These are phyloP conservation scores for Aspergillus unguis DNA, from an alignment of 2,329 filamentous ascomycete species.

Conservation along the genomic window DNA sequence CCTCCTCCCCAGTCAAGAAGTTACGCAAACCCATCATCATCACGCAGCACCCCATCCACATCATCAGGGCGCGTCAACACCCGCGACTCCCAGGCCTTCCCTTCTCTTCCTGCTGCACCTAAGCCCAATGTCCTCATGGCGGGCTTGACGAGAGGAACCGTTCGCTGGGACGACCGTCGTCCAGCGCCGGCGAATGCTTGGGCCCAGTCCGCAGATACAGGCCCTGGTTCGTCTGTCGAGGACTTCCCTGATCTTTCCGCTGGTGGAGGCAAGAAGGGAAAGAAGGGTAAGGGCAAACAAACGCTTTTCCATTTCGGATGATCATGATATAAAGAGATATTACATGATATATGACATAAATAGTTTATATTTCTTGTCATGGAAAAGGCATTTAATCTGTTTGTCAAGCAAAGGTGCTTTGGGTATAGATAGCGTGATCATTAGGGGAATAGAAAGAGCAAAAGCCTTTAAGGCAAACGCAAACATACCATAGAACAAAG, in stretches of 20 bases:
- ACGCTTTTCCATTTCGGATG: slow-evolving; percentile 41
- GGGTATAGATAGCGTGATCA: slow-evolving; percentile 1
- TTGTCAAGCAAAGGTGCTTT: slow-evolving; percentile 5
- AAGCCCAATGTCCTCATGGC: slow-evolving; percentile 60
- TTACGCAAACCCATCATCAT: slow-evolving; percentile 27
- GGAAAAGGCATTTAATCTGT: not conserved
- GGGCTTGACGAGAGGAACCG: slow-evolving; percentile 46
- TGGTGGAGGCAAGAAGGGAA: slow-evolving; percentile 34
- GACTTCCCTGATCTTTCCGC: slow-evolving; percentile 20
- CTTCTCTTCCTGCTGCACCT: slow-evolving; percentile 73
- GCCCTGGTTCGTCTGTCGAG: slow-evolving; percentile 21
- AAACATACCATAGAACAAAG: not conserved
- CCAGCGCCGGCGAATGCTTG: slow-evolving; percentile 38
- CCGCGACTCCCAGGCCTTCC: slow-evolving; percentile 64
- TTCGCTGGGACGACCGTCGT: slow-evolving; percentile 44
- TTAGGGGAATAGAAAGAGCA: slow-evolving; percentile 1
- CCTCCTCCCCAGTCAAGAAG: slow-evolving; percentile 20
- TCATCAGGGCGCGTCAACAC: slow-evolving; percentile 23
- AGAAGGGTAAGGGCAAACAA: slow-evolving; percentile 42
- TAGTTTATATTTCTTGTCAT: too few species aligned
- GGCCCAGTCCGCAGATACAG: slow-evolving; percentile 27
- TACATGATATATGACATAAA: not conserved
- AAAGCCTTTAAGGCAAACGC: not conserved
- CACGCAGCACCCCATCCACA: slow-evolving; percentile 14
- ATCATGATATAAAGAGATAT: not conserved